Percentiles rank a stretch among this genome's conserved stretches.
Evolutionary conservation across 306 rosid species (phyloP).

Genomic region (Dryas alaskensis): DNA sequence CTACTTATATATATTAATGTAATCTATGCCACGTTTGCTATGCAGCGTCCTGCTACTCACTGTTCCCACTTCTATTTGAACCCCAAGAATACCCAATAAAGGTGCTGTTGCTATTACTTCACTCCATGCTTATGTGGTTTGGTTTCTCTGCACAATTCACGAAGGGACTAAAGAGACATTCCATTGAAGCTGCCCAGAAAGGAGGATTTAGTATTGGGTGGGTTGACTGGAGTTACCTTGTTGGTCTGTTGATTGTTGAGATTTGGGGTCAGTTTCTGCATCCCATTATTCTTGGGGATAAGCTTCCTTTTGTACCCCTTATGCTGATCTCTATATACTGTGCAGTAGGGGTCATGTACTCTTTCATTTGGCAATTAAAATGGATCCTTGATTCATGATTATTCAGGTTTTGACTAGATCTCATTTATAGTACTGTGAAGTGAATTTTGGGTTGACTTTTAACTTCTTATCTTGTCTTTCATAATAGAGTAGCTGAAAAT

Average conservation of each 20-base stretch:
- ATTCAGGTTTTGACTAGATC: background rate
- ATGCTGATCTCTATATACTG: conserved; percentile 73
- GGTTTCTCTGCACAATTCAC: conserved; percentile 64
- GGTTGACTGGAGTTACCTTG: conserved; percentile 50
- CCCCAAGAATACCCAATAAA: conserved; percentile 84
- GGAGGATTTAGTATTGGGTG: conserved; percentile 45
- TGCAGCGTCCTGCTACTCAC: conserved; percentile 86
- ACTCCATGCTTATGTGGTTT: conserved; percentile 65
- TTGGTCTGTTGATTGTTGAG: conserved; percentile 68
- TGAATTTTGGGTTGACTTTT: too few relatives aligned
- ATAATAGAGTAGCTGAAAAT: too few relatives aligned
- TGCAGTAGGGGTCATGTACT: conserved; percentile 70
- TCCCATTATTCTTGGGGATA: conserved; percentile 60
- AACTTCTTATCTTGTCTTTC: too few relatives aligned
- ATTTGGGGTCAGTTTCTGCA: conserved; percentile 80
- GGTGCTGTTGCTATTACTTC: conserved; percentile 61
- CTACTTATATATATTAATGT: background rate
- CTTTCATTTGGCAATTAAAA: conserved; percentile 84
- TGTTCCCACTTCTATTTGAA: conserved; percentile 76
- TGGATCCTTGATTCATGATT: conserved; percentile 37
- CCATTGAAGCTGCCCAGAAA: conserved; percentile 16
- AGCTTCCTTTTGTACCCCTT: conserved; percentile 73
- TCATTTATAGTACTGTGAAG: too few relatives aligned
- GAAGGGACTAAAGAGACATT: conserved; percentile 24
- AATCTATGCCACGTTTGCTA: background rate